Base-by-base conservation (phyloP, 2,329 filamentous ascomycete genomes). In the Fusarium tuaranense region DNA sequence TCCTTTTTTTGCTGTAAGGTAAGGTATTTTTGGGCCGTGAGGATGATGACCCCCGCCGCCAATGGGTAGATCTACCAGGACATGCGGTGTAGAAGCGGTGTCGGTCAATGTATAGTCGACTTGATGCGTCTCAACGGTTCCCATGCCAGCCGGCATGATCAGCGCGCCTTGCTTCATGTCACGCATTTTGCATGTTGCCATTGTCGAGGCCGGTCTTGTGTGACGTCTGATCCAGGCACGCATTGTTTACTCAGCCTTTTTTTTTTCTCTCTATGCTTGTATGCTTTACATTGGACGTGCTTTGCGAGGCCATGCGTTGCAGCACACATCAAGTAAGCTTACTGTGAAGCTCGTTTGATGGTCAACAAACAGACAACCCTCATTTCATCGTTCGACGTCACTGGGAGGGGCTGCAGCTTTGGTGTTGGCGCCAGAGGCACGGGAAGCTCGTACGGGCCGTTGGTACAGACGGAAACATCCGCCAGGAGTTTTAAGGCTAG, bases 141-240 rank as follows among this genome's bases (percentile, higher is more conserved):
- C 65, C 59, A 64, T 55, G 71, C 60, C 58, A 72, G 62, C 67
- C 70, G 67, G 72, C 65, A 74, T 67, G 72, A 74, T 74, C 68
- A 75, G 66, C 72, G 39, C 64, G 38, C 53, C 53, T 66, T 72
- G 70, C 65, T 72, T 63, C 71, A 74, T 74, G 72, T 74, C 72
- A 74, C 68, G 69, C 72, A 67, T 72, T 74, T 71, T 51, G 44
- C 71, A 51, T 69, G 39, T 60, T 63, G 59, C 64, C 27, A 22
- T 46, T 46, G 27, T 51, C 38, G 16, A 51, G 38, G 25, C 22
- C 8, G 20, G 32, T 44, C 55, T 61, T 65, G 55, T 46, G 39
- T 74, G 64, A 69, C 38, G 68, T 27, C 55, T 46, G 38, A 61
- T 64, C 27, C 46, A 74, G 63, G 48, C 38, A 65, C 69, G 48